Percentiles rank a stretch among this genome's conserved stretches.
Evolutionary conservation across 2,329 filamentous ascomycete genomes (phyloP).

Genomic region (Chaetomium strumarium): DNA sequence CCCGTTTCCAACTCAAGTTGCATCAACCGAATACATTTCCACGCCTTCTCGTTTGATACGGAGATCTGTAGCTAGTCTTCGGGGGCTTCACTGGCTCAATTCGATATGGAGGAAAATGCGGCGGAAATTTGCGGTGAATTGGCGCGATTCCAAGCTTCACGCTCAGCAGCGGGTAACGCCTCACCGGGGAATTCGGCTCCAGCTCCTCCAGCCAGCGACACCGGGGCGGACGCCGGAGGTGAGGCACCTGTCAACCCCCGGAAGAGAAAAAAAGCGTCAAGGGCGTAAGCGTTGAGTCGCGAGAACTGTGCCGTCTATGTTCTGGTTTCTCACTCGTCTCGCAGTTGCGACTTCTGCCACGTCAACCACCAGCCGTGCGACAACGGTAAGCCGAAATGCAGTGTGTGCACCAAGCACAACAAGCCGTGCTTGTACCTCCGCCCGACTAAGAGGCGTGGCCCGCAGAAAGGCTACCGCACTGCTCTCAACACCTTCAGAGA

Average conservation of each 20-base stretch:
- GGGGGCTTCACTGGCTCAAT: background rate
- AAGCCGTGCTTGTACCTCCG: constrained; percentile 34
- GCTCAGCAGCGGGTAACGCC: background rate
- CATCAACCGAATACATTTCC: no score
- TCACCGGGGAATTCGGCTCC: constrained; percentile 2
- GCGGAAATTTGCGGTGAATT: constrained; percentile 13
- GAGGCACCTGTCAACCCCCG: constrained; percentile 29
- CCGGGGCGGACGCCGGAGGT: constrained; percentile 23
- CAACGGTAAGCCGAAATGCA: constrained; percentile 41
- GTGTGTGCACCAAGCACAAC: constrained; percentile 38
- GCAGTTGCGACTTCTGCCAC: constrained; percentile 43
- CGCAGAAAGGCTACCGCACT: constrained; percentile 35
- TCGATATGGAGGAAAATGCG: constrained; percentile 18
- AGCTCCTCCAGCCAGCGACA: constrained; percentile 17
- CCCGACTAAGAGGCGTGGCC: constrained; percentile 35
- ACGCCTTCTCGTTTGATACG: background rate
- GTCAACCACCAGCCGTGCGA: constrained; percentile 44
- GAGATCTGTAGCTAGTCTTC: constrained; percentile 3
- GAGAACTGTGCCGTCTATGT: background rate
- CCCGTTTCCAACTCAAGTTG: background rate
- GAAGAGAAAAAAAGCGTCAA: constrained; percentile 33
- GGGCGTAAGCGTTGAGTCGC: constrained; percentile 25
- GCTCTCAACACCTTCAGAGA: constrained; percentile 36
- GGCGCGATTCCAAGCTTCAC: background rate
- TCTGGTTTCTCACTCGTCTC: constrained; percentile 15